Percentiles rank a stretch among this genome's conserved stretches.
These are phyloP conservation scores for Vararia minispora DNA, from an alignment of 768 basidiomycete species.

Conservation along the genomic window DNA sequence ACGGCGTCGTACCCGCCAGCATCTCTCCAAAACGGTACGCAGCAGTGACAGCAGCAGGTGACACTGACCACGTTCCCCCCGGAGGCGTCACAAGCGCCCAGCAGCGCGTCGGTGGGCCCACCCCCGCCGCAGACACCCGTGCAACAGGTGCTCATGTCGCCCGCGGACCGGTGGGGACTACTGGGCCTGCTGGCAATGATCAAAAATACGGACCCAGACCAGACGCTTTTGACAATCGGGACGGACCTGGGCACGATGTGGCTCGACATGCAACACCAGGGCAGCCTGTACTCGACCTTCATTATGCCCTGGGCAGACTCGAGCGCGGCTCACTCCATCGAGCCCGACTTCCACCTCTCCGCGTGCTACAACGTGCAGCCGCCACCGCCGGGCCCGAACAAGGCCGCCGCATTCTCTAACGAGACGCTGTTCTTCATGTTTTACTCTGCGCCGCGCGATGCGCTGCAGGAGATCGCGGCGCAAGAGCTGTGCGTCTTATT, in stretches of 20 bases:
- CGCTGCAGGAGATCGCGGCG: constrained; percentile 81
- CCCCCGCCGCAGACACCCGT: constrained; percentile 14
- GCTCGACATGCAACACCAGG: constrained; percentile 66
- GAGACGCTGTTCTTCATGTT: constrained; percentile 98
- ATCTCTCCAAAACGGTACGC: constrained; percentile 35
- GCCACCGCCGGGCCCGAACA: constrained; percentile 62
- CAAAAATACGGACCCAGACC: constrained; percentile 70
- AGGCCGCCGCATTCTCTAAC: constrained; percentile 74
- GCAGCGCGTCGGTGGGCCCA: no score
- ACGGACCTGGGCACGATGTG: constrained; percentile 83
- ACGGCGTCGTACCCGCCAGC: constrained; percentile 12
- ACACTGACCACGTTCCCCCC: constrained; percentile 26
- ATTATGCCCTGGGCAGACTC: constrained; percentile 91
- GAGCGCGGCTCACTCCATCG: constrained; percentile 63
- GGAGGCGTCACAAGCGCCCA: constrained; percentile 24
- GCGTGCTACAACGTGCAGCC: constrained; percentile 83
- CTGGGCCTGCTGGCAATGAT: constrained; percentile 71
- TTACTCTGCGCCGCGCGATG: constrained; percentile 81
- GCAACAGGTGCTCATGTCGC: no score
- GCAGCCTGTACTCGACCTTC: constrained; percentile 80
- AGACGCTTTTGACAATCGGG: constrained; percentile 67
- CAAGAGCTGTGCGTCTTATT: constrained; percentile 67
- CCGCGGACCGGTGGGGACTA: no score
- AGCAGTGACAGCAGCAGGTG: constrained; percentile 26
- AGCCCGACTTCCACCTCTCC: constrained; percentile 82